phyloP scores from a whole-genome alignment of 495 filamentous ascomycete species.

The Rusavskia elegans region DNA sequence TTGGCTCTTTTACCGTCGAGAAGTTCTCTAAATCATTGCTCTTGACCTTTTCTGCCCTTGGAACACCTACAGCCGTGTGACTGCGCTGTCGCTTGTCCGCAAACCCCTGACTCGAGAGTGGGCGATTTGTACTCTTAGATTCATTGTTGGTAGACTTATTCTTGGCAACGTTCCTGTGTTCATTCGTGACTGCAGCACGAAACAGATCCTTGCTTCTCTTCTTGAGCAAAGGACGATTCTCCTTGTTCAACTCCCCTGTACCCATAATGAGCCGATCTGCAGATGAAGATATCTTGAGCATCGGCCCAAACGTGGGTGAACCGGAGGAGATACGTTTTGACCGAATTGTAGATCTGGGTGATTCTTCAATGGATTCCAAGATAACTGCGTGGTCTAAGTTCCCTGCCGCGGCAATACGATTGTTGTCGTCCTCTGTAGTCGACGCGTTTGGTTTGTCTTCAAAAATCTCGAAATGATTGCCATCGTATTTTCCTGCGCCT shows the following conservation, averaged over 20 bases:
- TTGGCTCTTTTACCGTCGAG: neutral
- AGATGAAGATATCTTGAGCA: slow-evolving; percentile 18
- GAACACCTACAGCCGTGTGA: neutral
- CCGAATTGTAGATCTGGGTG: slow-evolving; percentile 11
- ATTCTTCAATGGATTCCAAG: slow-evolving; percentile 14
- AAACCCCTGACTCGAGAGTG: slow-evolving; percentile 9
- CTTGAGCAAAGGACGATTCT: slow-evolving; percentile 2
- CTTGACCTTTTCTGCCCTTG: slow-evolving; percentile 7
- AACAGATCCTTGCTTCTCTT: slow-evolving; percentile 5
- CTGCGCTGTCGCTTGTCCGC: neutral
- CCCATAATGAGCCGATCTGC: slow-evolving; percentile 24
- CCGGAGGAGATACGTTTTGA: slow-evolving; percentile 11
- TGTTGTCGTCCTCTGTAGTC: neutral
- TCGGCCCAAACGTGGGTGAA: slow-evolving; percentile 15
- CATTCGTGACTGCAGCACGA: neutral
- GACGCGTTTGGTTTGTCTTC: neutral
- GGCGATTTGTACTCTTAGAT: slow-evolving; percentile 1
- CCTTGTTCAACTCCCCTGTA: slow-evolving; percentile 4
- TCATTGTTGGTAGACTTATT: neutral
- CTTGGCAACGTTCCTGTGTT: neutral
- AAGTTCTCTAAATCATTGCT: slow-evolving; percentile 4
- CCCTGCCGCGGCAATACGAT: neutral
- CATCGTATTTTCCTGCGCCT: no score
- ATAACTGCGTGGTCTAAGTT: neutral
- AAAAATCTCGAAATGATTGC: neutral